A percentile compares a stretch with the other conserved stretches of the same genome.
Evolutionary conservation across 129 eudicot species (phyloP).

Genomic region (Flaveria robusta): DNA sequence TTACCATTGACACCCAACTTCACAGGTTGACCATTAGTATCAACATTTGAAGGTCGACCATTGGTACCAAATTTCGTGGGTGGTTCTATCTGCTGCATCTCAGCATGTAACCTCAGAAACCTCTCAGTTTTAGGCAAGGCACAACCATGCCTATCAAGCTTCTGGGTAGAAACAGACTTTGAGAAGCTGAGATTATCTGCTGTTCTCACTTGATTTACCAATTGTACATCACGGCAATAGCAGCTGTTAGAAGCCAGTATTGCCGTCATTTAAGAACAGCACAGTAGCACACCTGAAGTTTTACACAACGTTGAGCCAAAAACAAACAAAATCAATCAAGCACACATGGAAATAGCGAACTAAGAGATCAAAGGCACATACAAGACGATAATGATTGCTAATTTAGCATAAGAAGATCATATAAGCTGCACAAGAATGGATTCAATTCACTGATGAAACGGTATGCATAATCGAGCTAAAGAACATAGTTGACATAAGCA

Average conservation of each 20-base stretch:
- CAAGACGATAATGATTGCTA: neutral
- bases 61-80: constrained; percentile 47
- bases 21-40: constrained; percentile 52
- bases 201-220: constrained; percentile 47
- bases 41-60: constrained; percentile 49
- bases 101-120: constrained; percentile 36
- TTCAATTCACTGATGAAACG: neutral
- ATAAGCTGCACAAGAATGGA: constrained; percentile 13
- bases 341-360: neutral
- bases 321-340: constrained; percentile 10
- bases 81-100: constrained; percentile 60
- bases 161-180: constrained; percentile 43
- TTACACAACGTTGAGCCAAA: constrained; percentile 23
- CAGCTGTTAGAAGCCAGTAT: constrained; percentile 82
- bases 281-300: constrained; percentile 34
- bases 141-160: constrained; percentile 32
- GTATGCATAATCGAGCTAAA: neutral
- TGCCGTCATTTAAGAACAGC: constrained; percentile 61
- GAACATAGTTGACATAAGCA: neutral
- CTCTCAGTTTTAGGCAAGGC: constrained; percentile 29
- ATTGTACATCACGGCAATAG: constrained; percentile 57
- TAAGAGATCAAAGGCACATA: constrained; percentile 1
- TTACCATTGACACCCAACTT: constrained; percentile 59
- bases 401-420: neutral
- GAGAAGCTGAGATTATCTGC: constrained; percentile 51